Evolutionary conservation across 805 yeast genomes (phyloP).

Genomic region (Metschnikowia drakensbergensis): DNA sequence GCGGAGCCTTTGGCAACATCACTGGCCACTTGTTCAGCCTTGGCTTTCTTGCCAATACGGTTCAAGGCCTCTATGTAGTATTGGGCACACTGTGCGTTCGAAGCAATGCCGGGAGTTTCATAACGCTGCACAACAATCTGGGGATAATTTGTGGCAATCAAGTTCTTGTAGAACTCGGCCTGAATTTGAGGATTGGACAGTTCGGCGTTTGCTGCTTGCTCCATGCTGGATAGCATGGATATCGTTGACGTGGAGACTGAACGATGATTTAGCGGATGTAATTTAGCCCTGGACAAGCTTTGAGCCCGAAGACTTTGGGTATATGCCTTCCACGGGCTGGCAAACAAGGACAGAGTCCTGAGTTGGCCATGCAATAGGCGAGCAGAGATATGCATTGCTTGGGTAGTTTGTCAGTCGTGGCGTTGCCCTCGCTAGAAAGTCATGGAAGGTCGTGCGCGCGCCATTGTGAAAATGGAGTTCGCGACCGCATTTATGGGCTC

Average conservation of each 20-base stretch:
- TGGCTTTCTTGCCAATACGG: constrained; percentile 69
- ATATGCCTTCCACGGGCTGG: neutral
- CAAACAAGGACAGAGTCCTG: neutral
- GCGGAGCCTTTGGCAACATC: constrained; percentile 7
- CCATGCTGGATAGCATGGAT: constrained; percentile 44
- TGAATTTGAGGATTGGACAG: constrained; percentile 67
- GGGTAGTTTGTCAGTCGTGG: constrained; percentile 1
- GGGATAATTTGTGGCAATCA: constrained; percentile 83
- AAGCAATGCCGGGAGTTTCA: constrained; percentile 91
- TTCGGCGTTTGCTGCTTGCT: constrained; percentile 81
- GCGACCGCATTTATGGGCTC: neutral
- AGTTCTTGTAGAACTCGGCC: constrained; percentile 74
- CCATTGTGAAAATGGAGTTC: neutral
- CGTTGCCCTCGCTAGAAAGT: constrained; percentile 2
- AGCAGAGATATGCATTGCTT: neutral
- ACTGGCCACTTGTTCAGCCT: constrained; percentile 62
- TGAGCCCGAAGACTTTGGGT: neutral
- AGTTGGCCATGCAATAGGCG: neutral
- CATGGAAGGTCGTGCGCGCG: constrained; percentile 16
- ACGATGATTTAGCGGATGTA: constrained; percentile 1
- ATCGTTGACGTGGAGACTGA: constrained; percentile 27
- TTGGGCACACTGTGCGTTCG: constrained; percentile 72
- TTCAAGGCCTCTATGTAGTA: constrained; percentile 79
- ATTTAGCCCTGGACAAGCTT: neutral
- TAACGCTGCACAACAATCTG: constrained; percentile 91